Evolutionary conservation across 2,329 filamentous ascomycete genomes (phyloP).

Genomic region (Huntiella decipiens): DNA sequence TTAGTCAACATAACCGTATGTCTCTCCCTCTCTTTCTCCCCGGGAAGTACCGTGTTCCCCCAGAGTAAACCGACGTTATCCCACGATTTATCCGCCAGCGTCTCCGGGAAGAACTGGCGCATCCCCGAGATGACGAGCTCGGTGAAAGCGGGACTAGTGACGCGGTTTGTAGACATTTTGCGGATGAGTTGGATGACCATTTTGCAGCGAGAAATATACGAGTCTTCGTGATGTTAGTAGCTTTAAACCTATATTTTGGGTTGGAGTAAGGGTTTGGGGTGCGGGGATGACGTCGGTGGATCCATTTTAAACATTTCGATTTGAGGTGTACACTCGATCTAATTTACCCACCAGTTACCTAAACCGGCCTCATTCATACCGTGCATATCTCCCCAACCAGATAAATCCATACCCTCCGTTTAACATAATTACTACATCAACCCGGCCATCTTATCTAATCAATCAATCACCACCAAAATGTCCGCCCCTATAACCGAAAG

Average conservation of each 20-base stretch:
- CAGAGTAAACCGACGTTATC: slow-evolving; percentile 85
- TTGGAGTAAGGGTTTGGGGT: too few relatives aligned
- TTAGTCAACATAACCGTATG: slow-evolving; percentile 45
- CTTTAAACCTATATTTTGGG: too few relatives aligned
- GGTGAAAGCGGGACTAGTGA: slow-evolving; percentile 21
- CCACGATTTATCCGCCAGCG: slow-evolving; percentile 73
- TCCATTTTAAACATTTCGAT: too few relatives aligned
- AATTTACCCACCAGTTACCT: too few relatives aligned
- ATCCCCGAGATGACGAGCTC: slow-evolving; percentile 56
- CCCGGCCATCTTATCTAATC: neutral
- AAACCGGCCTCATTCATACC: too few relatives aligned
- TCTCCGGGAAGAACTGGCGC: slow-evolving; percentile 73
- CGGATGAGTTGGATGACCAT: neutral
- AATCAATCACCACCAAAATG: slow-evolving; percentile 7
- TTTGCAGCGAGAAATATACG: neutral
- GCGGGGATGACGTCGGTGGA: too few relatives aligned
- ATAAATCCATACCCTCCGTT: too few relatives aligned
- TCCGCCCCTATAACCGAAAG: slow-evolving; percentile 35
- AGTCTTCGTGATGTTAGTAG: neutral
- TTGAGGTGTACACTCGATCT: too few relatives aligned
- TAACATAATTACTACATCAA: too few relatives aligned
- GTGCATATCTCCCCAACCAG: too few relatives aligned
- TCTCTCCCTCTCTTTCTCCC: slow-evolving; percentile 16
- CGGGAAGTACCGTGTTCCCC: slow-evolving; percentile 20
- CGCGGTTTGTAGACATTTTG: slow-evolving; percentile 2